phyloP scores from a whole-genome alignment of 176 grass and related monocot genomes.

The Sorghum bicolor region Sorghum_bicolor_NCBIv3 NC_012873.2:1070001-1070500 shows the following conservation, averaged over 20 bases:
- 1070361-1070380: slow-evolving; percentile 59
- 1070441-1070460: neutral
- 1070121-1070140: slow-evolving; percentile 93
- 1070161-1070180: neutral
- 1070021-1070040: neutral
- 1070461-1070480: neutral
- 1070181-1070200: neutral
- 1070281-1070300: slow-evolving; percentile 9
- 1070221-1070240: neutral
- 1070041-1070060: slow-evolving; percentile 15
- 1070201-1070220: neutral
- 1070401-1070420: neutral
- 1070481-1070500: neutral
- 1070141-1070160: slow-evolving; percentile 40
- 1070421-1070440: neutral
- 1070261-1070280: neutral
- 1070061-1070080: slow-evolving; percentile 69
- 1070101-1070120: slow-evolving; percentile 93
- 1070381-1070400: slow-evolving; percentile 47
- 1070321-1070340: slow-evolving; percentile 72
- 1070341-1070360: slow-evolving; percentile 82
- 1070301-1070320: neutral
- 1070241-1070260: neutral
- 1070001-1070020: neutral
- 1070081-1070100: slow-evolving; percentile 87